Percentiles rank a stretch among this genome's conserved stretches.
Evolutionary conservation across 139 green algal genomes (phyloP).

Genomic region (Tetraselmis striata): DNA sequence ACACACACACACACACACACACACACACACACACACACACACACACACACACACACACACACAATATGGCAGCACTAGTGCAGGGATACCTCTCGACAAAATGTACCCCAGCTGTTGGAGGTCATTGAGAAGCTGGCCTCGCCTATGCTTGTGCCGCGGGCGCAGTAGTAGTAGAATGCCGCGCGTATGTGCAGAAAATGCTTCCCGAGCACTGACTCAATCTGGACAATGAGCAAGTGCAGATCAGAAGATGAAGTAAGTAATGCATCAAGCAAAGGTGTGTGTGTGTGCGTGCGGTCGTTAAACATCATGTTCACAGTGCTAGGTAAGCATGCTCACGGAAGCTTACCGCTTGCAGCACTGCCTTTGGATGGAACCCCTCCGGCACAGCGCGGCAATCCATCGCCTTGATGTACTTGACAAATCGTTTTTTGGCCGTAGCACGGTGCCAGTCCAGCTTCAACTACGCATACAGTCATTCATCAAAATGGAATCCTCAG

Average conservation of each 20-base stretch:
- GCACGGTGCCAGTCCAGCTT: background rate
- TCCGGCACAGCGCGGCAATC: background rate
- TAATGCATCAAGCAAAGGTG: too few species aligned
- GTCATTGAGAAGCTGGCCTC: background rate
- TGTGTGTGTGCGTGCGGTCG: too few species aligned
- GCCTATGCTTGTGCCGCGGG: background rate
- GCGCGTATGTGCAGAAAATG: background rate
- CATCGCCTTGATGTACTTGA: background rate
- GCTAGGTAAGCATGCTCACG: too few species aligned
- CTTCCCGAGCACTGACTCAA: background rate
- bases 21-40: constrained; percentile 12
- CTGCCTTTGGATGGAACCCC: background rate
- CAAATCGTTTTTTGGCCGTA: background rate
- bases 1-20: constrained; percentile 8
- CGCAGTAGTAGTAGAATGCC: background rate
- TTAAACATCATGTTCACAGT: too few species aligned
- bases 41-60: constrained; percentile 11
- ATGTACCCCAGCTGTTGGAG: background rate
- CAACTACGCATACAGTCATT: background rate
- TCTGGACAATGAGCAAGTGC: too few species aligned
- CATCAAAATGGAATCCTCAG: too few species aligned
- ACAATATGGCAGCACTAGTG: too few species aligned
- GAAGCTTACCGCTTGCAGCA: too few species aligned
- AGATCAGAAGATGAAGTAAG: too few species aligned
- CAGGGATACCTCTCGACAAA: background rate